These are phyloP conservation scores for Hygrophoropsis aurantiaca DNA, from an alignment of 768 basidiomycete genomes.

Conservation along the genomic window DNA sequence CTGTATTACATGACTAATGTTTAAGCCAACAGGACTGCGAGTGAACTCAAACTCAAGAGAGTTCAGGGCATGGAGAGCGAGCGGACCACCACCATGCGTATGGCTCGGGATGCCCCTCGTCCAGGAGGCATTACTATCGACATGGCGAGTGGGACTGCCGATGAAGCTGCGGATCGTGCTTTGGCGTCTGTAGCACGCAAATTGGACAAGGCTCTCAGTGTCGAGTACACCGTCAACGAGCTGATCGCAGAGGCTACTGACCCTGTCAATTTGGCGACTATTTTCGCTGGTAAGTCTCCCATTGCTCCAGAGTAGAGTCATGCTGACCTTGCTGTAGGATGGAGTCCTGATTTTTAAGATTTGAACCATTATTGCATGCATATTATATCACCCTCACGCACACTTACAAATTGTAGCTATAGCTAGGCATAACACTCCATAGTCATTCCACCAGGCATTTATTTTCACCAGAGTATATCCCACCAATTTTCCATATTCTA, in stretches of 20 bases:
- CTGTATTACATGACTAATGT: neutral
- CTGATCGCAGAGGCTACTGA: constrained; percentile 89
- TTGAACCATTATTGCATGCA: no score
- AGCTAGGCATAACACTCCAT: neutral
- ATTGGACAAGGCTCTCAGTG: constrained; percentile 80
- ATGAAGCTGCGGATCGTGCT: constrained; percentile 90
- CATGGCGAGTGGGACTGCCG: constrained; percentile 63
- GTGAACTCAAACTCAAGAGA: constrained; percentile 68
- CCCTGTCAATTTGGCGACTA: constrained; percentile 67
- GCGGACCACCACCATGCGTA: constrained; percentile 18
- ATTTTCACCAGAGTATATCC: neutral
- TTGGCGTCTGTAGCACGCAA: constrained; percentile 78
- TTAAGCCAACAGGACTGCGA: constrained; percentile 62
- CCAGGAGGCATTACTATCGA: constrained; percentile 55
- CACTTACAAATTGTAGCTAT: constrained; percentile 1
- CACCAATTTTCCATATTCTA: no score
- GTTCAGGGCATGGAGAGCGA: constrained; percentile 48
- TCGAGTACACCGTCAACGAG: constrained; percentile 92
- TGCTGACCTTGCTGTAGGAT: constrained; percentile 29
- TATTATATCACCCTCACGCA: no score
- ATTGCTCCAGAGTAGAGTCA: neutral
- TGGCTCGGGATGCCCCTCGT: constrained; percentile 23
- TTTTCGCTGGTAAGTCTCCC: constrained; percentile 68
- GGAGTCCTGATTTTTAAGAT: constrained; percentile 39
- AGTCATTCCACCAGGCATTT: neutral